Evolutionary conservation across 148 eudicot species (phyloP), one percentile per base, ranked within the genome.

Genomic region (Camellia sinensis): DNA sequence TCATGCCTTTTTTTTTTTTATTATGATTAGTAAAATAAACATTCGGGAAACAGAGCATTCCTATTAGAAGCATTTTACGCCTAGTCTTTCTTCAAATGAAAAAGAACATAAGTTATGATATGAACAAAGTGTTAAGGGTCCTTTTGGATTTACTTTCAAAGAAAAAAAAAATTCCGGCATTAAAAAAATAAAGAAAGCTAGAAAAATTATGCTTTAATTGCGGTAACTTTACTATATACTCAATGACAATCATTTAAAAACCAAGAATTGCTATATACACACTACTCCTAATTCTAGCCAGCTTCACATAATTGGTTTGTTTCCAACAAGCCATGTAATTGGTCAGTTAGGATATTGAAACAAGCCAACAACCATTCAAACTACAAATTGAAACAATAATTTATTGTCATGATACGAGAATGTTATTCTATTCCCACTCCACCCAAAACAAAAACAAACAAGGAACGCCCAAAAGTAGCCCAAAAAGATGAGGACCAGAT

Each of bases 401-500:
- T 67, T 63, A 22, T 14, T 40, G 41, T 21, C 71, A 59, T 37
- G 10, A 72, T 37, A 69, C 65, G 79, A 66, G 29, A 41, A 59
- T 40, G 41, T 63, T 40, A 67, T 29, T 29, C 1, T 29, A 29
- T 79, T 76, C 85, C 75, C 67, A 74, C 56, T 78, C 78, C 82
- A 73, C 82, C 66, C 71, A 44, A 48, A 48, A 48, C 5, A 84
- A 29, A 29, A 78, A 86, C 89, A 88, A 78, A 85, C 17, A 78
- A 68, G 82, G 84, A 85, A 87, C 56, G 78, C 85, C 89, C 86
- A 87, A 85, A 86, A 53, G 37, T 29, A 29, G 37, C 85, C 78
- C 67, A 62, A 86, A 84, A 89, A 75, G 80, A 22, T 40, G 50
- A 48, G 50, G 22, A 29, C 29, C 29, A 29, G 29, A 59, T 4